Conservation (phyloP, 2,329 filamentous ascomycete genomes). For the Cadophora malorum region DNA sequence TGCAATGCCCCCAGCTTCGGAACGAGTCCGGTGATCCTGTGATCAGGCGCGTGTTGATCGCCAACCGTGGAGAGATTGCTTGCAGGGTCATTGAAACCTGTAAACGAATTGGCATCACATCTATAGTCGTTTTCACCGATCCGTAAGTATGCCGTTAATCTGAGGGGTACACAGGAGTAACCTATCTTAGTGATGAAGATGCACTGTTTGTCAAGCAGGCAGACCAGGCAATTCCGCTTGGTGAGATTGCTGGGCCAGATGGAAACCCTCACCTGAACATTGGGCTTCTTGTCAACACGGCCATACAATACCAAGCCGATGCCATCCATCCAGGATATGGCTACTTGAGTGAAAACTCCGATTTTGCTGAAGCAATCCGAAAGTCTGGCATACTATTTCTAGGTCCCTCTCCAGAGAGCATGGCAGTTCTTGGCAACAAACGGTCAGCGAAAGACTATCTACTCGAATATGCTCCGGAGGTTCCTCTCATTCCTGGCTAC, state of each 20-base stretch:
- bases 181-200: neutral
- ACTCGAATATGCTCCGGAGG: constrained; percentile 61
- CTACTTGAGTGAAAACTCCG: constrained; percentile 68
- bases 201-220: constrained; percentile 18
- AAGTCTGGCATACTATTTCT: constrained; percentile 63
- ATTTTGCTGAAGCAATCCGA: constrained; percentile 61
- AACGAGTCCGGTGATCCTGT: neutral
- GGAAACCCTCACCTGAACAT: constrained; percentile 5
- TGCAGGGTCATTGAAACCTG: constrained; percentile 48
- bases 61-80: constrained; percentile 64
- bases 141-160: neutral
- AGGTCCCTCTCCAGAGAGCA: constrained; percentile 54
- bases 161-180: neutral
- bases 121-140: neutral
- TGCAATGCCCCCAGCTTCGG: neutral
- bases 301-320: constrained; percentile 45
- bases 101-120: constrained; percentile 20
- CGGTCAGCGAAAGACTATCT: constrained; percentile 65
- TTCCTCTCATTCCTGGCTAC: constrained; percentile 70
- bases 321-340: constrained; percentile 73
- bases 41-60: constrained; percentile 11
- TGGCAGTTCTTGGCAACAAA: constrained; percentile 43
- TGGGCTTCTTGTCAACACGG: constrained; percentile 25
- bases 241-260: neutral
- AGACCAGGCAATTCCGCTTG: constrained; percentile 29